These are phyloP conservation scores for Salinomyces thailandicus DNA, from an alignment of 2,329 filamentous ascomycete species.

Conservation along the genomic window DNA sequence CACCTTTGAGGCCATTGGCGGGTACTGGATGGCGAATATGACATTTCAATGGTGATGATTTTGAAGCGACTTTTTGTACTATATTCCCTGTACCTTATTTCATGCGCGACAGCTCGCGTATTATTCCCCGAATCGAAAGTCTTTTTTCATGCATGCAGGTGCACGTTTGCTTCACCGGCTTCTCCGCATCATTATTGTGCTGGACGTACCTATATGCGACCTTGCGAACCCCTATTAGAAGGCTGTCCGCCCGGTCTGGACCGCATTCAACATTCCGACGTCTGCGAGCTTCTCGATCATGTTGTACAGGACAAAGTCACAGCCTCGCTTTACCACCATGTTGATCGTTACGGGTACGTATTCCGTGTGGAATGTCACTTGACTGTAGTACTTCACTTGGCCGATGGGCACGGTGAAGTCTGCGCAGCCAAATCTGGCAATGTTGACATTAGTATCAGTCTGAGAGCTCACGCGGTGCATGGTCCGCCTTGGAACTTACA, in stretches of 20 bases:
- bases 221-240: no score
- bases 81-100: no score
- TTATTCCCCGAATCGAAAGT: no score
- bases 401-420: slow-evolving; percentile 36
- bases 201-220: no score
- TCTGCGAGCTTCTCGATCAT: slow-evolving; percentile 33
- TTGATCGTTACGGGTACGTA: slow-evolving; percentile 35
- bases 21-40: slow-evolving; percentile 19
- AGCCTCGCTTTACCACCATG: slow-evolving; percentile 34
- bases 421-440: slow-evolving; percentile 23
- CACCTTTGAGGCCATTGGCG: slow-evolving; percentile 16
- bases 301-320: slow-evolving; percentile 34
- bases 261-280: slow-evolving; percentile 28
- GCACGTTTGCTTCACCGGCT: no score
- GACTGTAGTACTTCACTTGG: slow-evolving; percentile 31
- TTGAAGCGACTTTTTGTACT: no score
- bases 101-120: no score
- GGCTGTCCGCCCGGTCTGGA: slow-evolving; percentile 33
- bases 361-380: slow-evolving; percentile 31
- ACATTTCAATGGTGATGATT: neutral
- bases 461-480: no score
- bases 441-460: no score
- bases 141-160: no score
- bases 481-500: no score
- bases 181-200: no score